Conservation (phyloP, 768 basidiomycete species). For the Russula foetens region DNA sequence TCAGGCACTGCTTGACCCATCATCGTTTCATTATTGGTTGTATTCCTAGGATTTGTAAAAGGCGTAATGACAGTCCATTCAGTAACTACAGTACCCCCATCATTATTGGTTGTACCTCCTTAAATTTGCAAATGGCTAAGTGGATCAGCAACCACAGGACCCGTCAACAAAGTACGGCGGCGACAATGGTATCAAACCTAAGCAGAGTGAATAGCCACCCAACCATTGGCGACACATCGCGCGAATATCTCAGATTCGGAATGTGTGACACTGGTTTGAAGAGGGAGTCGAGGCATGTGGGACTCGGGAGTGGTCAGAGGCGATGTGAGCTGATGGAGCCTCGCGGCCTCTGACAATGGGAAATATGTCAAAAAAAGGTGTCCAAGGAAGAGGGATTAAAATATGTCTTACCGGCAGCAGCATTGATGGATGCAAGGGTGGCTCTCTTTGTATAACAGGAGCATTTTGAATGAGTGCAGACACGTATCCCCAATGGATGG, state of each 20-base stretch:
- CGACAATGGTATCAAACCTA: no score
- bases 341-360: conserved; percentile 37
- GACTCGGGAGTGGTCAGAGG: conserved; percentile 54
- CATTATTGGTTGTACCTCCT: no score
- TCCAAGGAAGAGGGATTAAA: neutral
- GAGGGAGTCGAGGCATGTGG: conserved; percentile 61
- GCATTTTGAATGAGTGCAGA: conserved; percentile 32
- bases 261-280: conserved; percentile 38
- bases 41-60: no score
- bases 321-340: conserved; percentile 74
- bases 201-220: conserved; percentile 60
- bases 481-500: conserved; percentile 42
- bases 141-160: no score
- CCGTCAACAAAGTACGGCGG: conserved; percentile 47
- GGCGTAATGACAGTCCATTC: no score
- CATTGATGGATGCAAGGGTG: conserved; percentile 58
- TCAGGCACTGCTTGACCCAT: neutral
- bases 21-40: no score
- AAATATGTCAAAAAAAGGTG: neutral
- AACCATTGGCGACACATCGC: conserved; percentile 57
- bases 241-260: conserved; percentile 49
- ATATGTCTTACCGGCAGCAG: conserved; percentile 48
- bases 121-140: no score
- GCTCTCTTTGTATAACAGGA: conserved; percentile 67
- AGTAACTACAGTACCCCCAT: no score